Evolutionary conservation across 345 rosid species (phyloP), one percentile per base, ranked within the genome.

Genomic region (Gossypioides kirkii): DNA sequence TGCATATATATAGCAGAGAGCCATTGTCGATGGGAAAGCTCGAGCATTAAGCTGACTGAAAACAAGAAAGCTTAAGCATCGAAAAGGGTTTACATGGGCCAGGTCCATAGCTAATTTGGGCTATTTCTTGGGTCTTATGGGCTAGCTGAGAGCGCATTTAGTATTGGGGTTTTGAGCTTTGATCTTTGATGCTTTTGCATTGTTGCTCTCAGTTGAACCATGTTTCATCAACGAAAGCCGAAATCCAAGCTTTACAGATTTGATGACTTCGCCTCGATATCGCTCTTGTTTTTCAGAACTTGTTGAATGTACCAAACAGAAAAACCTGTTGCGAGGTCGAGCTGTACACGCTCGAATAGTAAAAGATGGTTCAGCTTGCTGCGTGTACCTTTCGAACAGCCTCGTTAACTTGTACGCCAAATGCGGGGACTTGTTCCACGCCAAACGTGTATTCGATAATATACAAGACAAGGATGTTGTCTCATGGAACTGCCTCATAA

Each of bases 401-500:
- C 94, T 93, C 55, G 83, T 93, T 68, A 88, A 87, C 74, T 78
- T 89, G 38, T 91, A 93, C 38, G 85, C 91, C 54, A 93, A 88
- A 77, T 88, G 91, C 73, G 88, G 86, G 18, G 78, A 78, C 47
- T 60, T 91, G 53, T 67, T 69, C 18, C 77, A 71, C 72, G 97
- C 98, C 73, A 76, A 73, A 71, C 81, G 79, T 46, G 84, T 88
- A 7, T 93, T 93, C 68, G 86, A 86, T 11, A 62, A 64, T 69
- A 85, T 91, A 72, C 66, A 38, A 18, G 54, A 78, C 77, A 89
- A 78, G 76, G 97, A 88, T 75, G 86, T 88, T 2, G 86, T 91
- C 45, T 91, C 97, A 4, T 91, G 96, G 95, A 93, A 89, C 72
- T 88, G 88, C 77, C 90, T 93, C 76, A 89, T 93, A 74, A 91